phyloP scores from a whole-genome alignment of 371 early-diverging fungal species.

The Coemansia sp. region DNA sequence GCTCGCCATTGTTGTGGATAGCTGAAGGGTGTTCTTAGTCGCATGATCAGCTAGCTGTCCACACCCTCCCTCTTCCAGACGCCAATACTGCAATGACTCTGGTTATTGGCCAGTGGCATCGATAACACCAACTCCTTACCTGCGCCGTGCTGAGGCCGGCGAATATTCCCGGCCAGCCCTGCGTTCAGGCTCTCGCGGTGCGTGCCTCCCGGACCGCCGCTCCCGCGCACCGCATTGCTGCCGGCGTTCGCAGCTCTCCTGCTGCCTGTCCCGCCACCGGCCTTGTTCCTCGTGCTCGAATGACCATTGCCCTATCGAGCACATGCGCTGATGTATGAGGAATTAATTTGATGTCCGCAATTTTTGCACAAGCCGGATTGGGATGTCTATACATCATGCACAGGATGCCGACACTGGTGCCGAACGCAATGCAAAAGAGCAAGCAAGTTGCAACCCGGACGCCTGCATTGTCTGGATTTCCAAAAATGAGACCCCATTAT shows the following conservation, averaged over 20 bases:
- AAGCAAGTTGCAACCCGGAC: too few species aligned
- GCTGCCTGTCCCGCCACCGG: constrained; percentile 13
- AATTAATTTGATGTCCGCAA: constrained; percentile 6
- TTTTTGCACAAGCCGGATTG: background rate
- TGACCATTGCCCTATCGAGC: constrained; percentile 35
- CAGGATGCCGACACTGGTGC: too few species aligned
- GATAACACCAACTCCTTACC: constrained; percentile 7
- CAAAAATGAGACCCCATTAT: too few species aligned
- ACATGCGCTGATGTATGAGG: background rate
- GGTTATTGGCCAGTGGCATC: background rate
- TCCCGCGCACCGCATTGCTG: constrained; percentile 8
- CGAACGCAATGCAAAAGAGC: background rate
- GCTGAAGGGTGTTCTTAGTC: background rate
- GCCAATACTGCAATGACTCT: background rate
- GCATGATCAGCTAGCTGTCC: background rate
- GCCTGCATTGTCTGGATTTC: too few species aligned
- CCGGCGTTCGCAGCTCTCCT: constrained; percentile 9
- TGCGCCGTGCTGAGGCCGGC: constrained; percentile 26
- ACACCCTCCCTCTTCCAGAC: background rate
- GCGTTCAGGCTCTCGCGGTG: constrained; percentile 24
- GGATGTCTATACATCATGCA: too few species aligned
- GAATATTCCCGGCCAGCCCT: constrained; percentile 13
- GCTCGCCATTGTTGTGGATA: background rate
- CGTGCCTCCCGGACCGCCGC: constrained; percentile 4
- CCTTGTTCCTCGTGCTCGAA: constrained; percentile 22